A percentile compares a stretch with the other conserved stretches of the same genome.
These are phyloP conservation scores for Moesziomyces antarcticus DNA, from an alignment of 1,284 basidiomycete genomes.

Conservation along the genomic window DNA sequence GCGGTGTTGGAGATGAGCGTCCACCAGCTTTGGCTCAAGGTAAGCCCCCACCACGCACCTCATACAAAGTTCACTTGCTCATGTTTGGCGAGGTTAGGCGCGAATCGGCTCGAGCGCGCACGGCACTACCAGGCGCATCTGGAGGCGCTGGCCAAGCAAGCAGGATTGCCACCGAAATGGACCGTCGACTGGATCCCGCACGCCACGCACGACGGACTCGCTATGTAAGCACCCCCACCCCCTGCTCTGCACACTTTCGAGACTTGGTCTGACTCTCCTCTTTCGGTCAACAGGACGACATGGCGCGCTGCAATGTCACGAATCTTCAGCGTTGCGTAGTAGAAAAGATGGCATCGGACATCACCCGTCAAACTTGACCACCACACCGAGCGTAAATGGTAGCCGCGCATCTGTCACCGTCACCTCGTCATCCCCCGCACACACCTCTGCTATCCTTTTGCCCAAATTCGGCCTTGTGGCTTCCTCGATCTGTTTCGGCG, in stretches of 20 bases:
- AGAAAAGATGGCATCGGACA: neutral
- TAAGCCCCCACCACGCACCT: neutral
- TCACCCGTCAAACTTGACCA: constrained; percentile 19
- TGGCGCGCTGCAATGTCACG: constrained; percentile 12
- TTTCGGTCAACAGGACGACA: constrained; percentile 6
- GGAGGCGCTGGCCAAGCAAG: constrained; percentile 4
- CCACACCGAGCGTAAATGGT: constrained; percentile 74
- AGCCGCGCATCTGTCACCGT: constrained; percentile 86
- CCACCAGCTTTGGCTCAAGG: constrained; percentile 44
- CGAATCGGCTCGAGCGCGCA: constrained; percentile 20
- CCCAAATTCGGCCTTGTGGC: constrained; percentile 87
- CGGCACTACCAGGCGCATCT: constrained; percentile 35
- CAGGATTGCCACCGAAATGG: constrained; percentile 1
- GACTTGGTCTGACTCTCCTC: neutral
- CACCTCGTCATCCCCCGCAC: constrained; percentile 79
- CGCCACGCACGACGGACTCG: constrained; percentile 32
- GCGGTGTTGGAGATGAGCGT: constrained; percentile 39
- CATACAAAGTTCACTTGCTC: neutral
- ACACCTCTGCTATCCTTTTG: constrained; percentile 83
- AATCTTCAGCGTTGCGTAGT: constrained; percentile 6
- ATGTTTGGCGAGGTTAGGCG: constrained; percentile 13
- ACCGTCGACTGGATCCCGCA: constrained; percentile 32
- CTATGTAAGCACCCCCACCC: constrained; percentile 29
- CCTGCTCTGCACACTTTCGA: neutral
- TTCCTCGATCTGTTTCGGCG: constrained; percentile 86